phyloP scores from a whole-genome alignment of 768 basidiomycete genomes.

The Phylloporus rhodoxanthus region DNA sequence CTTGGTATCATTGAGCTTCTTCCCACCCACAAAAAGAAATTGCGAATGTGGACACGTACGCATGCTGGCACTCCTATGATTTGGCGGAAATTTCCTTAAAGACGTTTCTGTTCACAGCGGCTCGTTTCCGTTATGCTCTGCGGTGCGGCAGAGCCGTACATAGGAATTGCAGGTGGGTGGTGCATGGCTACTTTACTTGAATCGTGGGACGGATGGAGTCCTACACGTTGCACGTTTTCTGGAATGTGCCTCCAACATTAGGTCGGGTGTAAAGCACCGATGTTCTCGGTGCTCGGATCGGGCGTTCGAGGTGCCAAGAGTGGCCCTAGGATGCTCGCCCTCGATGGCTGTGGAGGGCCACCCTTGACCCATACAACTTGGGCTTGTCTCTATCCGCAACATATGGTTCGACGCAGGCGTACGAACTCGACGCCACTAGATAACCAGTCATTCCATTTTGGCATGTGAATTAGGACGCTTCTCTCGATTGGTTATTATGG shows the following conservation, averaged over 20 bases:
- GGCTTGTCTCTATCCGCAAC: constrained; percentile 5
- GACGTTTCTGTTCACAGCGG: constrained; percentile 9
- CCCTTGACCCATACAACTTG: constrained; percentile 25
- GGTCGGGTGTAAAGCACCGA: constrained; percentile 18
- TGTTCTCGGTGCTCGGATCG: constrained; percentile 7
- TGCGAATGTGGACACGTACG: constrained; percentile 16
- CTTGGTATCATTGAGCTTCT: constrained; percentile 10
- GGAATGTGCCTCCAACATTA: constrained; percentile 13
- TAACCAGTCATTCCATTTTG: constrained; percentile 17
- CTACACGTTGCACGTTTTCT: constrained; percentile 26
- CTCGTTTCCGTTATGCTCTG: constrained; percentile 19
- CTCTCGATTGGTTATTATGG: constrained; percentile 12
- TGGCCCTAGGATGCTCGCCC: background rate
- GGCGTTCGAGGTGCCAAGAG: constrained; percentile 14
- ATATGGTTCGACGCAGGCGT: constrained; percentile 14
- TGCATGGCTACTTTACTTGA: constrained; percentile 17
- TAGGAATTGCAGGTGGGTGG: constrained; percentile 19
- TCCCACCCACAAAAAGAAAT: constrained; percentile 18
- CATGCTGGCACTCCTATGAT: constrained; percentile 18
- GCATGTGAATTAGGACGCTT: constrained; percentile 15
- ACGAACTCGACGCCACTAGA: constrained; percentile 25
- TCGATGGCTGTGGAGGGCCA: constrained; percentile 13
- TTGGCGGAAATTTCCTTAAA: constrained; percentile 18
- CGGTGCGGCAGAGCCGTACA: constrained; percentile 15
- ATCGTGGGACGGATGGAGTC: constrained; percentile 10